These are phyloP conservation scores for Aspergillus sp. DNA, from an alignment of 2,329 filamentous ascomycete genomes.

Conservation along the genomic window DNA sequence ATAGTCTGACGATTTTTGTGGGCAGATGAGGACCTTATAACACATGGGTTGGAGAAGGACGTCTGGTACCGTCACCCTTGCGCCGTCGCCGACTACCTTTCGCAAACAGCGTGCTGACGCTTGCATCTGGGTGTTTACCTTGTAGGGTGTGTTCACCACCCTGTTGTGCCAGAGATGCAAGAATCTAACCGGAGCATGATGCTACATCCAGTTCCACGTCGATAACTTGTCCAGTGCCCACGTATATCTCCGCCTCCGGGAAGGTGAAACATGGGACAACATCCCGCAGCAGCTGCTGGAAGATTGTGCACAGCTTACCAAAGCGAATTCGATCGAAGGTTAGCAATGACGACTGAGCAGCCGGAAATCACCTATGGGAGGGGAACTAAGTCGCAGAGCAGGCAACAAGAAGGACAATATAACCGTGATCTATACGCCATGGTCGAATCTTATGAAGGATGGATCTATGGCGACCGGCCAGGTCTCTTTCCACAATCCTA, in stretches of 20 bases:
- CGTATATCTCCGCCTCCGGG: slow-evolving; percentile 83
- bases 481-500: slow-evolving; percentile 88
- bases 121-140: not conserved
- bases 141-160: slow-evolving; percentile 34
- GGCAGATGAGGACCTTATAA: slow-evolving; percentile 92
- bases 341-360: slow-evolving; percentile 17
- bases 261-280: slow-evolving; percentile 79
- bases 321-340: slow-evolving; percentile 98
- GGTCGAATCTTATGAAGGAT: slow-evolving; percentile 94
- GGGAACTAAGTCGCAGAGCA: slow-evolving; percentile 39
- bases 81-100: not conserved
- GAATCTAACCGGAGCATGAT: slow-evolving; percentile 10
- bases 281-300: slow-evolving; percentile 73
- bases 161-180: not conserved
- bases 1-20: slow-evolving; percentile 18
- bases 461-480: slow-evolving; percentile 95
- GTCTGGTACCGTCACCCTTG: slow-evolving; percentile 66
- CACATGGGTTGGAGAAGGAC: slow-evolving; percentile 91
- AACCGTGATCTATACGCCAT: slow-evolving; percentile 95
- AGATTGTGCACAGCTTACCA: slow-evolving; percentile 95
- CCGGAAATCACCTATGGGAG: not conserved
- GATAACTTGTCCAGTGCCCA: slow-evolving; percentile 97
- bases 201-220: slow-evolving; percentile 74
- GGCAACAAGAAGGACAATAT: slow-evolving; percentile 99
- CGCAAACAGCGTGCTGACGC: not conserved